These are phyloP conservation scores for Dipteronia dyeriana DNA, from an alignment of 345 rosid genomes.

Conservation along the genomic window DNA sequence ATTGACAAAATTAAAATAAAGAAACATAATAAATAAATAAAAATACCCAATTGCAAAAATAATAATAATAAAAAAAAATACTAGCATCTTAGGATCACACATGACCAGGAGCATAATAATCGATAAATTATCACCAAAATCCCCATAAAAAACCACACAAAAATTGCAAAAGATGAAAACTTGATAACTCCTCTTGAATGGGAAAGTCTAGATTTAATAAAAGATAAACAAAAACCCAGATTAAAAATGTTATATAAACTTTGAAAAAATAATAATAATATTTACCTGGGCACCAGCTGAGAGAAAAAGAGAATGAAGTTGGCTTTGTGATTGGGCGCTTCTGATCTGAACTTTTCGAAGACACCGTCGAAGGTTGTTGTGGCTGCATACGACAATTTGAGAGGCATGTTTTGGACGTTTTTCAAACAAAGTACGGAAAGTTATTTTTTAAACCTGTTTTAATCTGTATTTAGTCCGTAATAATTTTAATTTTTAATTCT, in stretches of 20 bases:
- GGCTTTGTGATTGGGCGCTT: slow-evolving; percentile 56
- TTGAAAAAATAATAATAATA: no score
- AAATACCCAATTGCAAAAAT: background rate
- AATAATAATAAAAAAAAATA: no score
- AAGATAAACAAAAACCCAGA: no score
- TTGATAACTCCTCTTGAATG: no score
- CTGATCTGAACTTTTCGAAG: slow-evolving; percentile 53
- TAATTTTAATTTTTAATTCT: no score
- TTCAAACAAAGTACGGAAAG: no score
- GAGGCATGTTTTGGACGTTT: slow-evolving; percentile 38
- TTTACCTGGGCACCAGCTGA: slow-evolving; percentile 86
- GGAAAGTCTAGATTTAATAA: no score
- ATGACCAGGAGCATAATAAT: background rate
- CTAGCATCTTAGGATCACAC: background rate
- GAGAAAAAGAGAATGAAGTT: slow-evolving; percentile 69
- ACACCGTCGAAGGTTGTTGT: slow-evolving; percentile 51
- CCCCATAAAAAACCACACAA: no score
- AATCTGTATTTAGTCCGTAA: no score
- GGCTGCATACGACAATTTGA: slow-evolving; percentile 56
- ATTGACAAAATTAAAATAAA: background rate
- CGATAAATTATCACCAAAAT: background rate
- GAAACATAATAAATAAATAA: background rate
- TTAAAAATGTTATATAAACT: no score
- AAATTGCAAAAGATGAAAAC: background rate
- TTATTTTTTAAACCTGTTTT: no score